A percentile compares a stretch with the other conserved stretches of the same genome.
Evolutionary conservation across 164 flowering plant genomes (phyloP).

Genomic region (Vitis riparia): DNA sequence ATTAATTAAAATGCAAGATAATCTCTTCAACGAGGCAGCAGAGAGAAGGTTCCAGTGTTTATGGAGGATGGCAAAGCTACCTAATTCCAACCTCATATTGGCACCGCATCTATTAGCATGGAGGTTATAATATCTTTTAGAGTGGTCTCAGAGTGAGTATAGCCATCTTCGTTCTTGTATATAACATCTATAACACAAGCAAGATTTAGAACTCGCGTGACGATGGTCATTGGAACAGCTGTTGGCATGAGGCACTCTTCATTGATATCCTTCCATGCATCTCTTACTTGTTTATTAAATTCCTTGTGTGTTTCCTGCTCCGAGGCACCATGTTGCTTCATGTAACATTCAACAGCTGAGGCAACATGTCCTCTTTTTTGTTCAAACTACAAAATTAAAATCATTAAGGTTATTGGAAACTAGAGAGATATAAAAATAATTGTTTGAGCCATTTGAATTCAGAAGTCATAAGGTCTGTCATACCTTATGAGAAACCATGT

Average conservation of each 20-base stretch:
- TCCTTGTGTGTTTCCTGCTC: conserved; percentile 18
- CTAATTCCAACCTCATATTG: conserved; percentile 1
- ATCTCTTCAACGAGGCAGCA: neutral
- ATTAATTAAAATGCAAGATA: no score
- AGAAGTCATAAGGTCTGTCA: no score
- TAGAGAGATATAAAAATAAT: no score
- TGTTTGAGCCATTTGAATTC: no score
- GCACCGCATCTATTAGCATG: conserved; percentile 19
- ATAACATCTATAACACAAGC: conserved; percentile 31
- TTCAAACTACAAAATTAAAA: conserved; percentile 28
- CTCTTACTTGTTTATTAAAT: conserved; percentile 6
- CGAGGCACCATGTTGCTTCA: conserved; percentile 23
- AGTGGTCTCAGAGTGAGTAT: conserved; percentile 9
- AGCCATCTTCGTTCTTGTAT: conserved; percentile 40
- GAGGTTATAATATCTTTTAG: conserved; percentile 8
- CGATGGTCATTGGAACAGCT: conserved; percentile 15
- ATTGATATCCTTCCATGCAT: conserved; percentile 57
- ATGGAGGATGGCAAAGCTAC: no score
- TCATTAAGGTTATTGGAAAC: no score
- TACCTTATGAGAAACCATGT: conserved; percentile 30
- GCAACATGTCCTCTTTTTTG: conserved; percentile 36
- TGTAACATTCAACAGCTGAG: conserved; percentile 33
- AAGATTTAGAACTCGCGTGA: conserved; percentile 28
- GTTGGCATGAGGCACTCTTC: conserved; percentile 25
- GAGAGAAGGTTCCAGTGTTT: neutral